Percentiles rank a stretch among this genome's conserved stretches.
Conservation (phyloP, 2,329 filamentous ascomycete genomes). For the Cladobotryum mycophilum region DNA sequence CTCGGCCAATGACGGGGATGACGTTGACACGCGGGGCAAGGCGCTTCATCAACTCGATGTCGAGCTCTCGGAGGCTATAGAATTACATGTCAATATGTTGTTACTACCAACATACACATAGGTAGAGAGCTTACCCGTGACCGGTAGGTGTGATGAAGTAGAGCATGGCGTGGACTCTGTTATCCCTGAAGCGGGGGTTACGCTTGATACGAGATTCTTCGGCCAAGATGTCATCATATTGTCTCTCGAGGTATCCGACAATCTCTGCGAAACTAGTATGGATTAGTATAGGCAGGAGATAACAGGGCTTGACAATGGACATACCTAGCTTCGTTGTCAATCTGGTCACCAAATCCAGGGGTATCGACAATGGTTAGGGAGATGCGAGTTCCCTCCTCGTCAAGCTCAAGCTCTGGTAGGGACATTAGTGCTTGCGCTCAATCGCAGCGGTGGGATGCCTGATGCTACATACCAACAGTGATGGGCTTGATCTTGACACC, state of each 20-base stretch:
- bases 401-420: constrained; percentile 74
- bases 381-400: constrained; percentile 97
- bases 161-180: constrained; percentile 94
- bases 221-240: constrained; percentile 98
- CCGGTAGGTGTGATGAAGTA: constrained; percentile 99
- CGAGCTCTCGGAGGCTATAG: constrained; percentile 84
- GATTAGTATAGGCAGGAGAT: constrained; percentile 10
- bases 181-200: constrained; percentile 99
- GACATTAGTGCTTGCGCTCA: neutral
- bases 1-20: constrained; percentile 97
- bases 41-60: constrained; percentile 99
- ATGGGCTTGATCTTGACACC: constrained; percentile 98
- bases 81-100: neutral
- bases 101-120: neutral
- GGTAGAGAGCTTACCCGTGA: constrained; percentile 64
- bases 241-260: constrained; percentile 94
- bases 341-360: constrained; percentile 95
- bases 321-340: constrained; percentile 97
- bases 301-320: constrained; percentile 13
- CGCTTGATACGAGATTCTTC: constrained; percentile 99
- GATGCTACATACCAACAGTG: constrained; percentile 69
- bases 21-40: constrained; percentile 97
- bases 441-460: neutral
- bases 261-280: constrained; percentile 77
- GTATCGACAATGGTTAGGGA: constrained; percentile 98